A percentile compares a stretch with the other conserved stretches of the same genome.
These are phyloP conservation scores for Hypocrella siamensis DNA, from an alignment of 2,329 filamentous ascomycete genomes.

Conservation along the genomic window DNA sequence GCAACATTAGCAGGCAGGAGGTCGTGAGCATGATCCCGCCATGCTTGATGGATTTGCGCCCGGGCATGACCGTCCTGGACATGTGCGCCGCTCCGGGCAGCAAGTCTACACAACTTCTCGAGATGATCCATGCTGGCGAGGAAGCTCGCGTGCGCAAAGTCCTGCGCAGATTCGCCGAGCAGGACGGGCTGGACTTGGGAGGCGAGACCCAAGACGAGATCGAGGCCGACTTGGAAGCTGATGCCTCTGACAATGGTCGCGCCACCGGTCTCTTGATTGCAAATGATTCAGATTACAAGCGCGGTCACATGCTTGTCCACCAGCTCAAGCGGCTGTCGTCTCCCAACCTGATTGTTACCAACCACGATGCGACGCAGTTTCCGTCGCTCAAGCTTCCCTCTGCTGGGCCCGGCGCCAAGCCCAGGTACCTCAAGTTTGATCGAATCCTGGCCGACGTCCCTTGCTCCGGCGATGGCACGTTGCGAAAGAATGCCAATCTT, in stretches of 20 bases:
- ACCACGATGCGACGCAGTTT: conserved; percentile 93
- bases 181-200: conserved; percentile 39
- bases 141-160: conserved; percentile 69
- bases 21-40: conserved; percentile 98
- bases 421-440: conserved; percentile 85
- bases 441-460: conserved; percentile 92
- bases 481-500: conserved; percentile 81
- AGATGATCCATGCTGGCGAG: conserved; percentile 86
- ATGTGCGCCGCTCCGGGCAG: conserved; percentile 94
- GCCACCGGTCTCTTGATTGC: conserved; percentile 86
- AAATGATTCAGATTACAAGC: conserved; percentile 93
- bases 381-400: conserved; percentile 75
- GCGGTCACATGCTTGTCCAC: conserved; percentile 92
- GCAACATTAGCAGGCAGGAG: conserved; percentile 95
- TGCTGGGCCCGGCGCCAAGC: conserved; percentile 34
- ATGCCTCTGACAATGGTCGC: conserved; percentile 62
- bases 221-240: conserved; percentile 37
- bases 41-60: conserved; percentile 76
- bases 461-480: conserved; percentile 88
- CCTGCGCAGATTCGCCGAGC: conserved; percentile 45
- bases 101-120: conserved; percentile 88
- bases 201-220: conserved; percentile 29
- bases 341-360: conserved; percentile 90
- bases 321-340: conserved; percentile 96
- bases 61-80: conserved; percentile 86